Evolutionary conservation across 345 rosid species (phyloP).

Genomic region (Lepidium africanum): DNA sequence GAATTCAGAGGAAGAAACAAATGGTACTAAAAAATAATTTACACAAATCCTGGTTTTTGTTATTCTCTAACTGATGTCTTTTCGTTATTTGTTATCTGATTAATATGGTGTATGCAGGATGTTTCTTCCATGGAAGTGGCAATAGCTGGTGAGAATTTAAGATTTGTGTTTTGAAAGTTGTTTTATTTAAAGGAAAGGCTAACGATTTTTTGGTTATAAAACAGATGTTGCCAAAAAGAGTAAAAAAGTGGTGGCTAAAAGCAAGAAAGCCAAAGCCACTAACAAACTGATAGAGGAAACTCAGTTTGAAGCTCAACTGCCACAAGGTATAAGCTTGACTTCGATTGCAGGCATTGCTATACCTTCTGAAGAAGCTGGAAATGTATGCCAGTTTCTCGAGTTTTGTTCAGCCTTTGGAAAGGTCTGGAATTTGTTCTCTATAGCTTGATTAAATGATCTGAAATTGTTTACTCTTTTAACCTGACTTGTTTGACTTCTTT

Average conservation of each 20-base stretch:
- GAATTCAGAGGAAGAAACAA: conserved; percentile 11
- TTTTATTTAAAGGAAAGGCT: neutral
- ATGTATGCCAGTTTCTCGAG: conserved; percentile 64
- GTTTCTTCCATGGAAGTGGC: conserved; percentile 24
- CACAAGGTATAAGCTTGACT: conserved; percentile 41
- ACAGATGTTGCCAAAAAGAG: neutral
- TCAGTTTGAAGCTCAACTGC: conserved; percentile 34
- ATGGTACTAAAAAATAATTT: neutral
- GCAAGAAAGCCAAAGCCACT: neutral
- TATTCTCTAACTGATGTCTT: neutral
- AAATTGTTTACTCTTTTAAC: neutral
- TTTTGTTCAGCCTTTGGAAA: conserved; percentile 72
- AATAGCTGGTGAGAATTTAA: neutral
- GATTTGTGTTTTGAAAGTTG: neutral
- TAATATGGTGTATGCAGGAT: conserved; percentile 31
- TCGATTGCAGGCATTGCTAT: conserved; percentile 51
- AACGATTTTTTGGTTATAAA: neutral
- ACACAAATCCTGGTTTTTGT: neutral
- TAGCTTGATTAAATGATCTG: neutral
- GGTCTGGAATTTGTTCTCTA: conserved; percentile 27
- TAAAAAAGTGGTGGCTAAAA: neutral
- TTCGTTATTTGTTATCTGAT: neutral
- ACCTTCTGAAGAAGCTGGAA: conserved; percentile 48
- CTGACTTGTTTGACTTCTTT: neutral
- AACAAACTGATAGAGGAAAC: conserved; percentile 13